phyloP scores from a whole-genome alignment of 352 stramenopile species.

The Globisporangium acanthophoron region DNA sequence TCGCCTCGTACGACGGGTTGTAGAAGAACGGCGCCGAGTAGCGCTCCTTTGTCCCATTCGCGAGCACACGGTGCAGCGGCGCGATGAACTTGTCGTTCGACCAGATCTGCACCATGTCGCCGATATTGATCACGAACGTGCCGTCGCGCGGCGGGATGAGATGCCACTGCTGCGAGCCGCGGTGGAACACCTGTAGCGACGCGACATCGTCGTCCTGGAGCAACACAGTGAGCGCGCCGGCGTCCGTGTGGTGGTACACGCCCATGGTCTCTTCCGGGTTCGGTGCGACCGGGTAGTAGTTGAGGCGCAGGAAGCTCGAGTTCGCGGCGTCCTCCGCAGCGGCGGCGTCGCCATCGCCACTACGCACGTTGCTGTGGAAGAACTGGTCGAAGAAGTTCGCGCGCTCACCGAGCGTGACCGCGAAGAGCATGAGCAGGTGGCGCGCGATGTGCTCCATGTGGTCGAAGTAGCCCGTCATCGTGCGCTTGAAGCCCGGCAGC shows the following conservation, averaged over 20 bases:
- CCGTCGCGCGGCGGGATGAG: constrained; percentile 26
- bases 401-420: constrained; percentile 24
- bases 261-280: constrained; percentile 27
- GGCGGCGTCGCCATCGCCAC: neutral
- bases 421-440: constrained; percentile 28
- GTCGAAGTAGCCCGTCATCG: constrained; percentile 27
- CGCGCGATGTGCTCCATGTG: constrained; percentile 27
- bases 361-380: constrained; percentile 12
- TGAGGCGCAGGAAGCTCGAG: constrained; percentile 89
- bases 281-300: constrained; percentile 79
- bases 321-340: constrained; percentile 78
- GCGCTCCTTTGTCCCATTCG: constrained; percentile 12
- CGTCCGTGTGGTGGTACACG: constrained; percentile 46
- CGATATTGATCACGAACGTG: constrained; percentile 58
- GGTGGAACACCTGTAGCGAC: constrained; percentile 44
- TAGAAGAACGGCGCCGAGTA: constrained; percentile 27
- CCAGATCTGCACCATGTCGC: constrained; percentile 48
- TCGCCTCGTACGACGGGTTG: constrained; percentile 27
- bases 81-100: constrained; percentile 41
- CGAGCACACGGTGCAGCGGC: constrained; percentile 40
- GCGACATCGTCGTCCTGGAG: constrained; percentile 38
- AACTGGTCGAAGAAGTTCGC: constrained; percentile 32
- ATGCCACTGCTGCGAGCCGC: constrained; percentile 25
- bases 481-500: constrained; percentile 54
- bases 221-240: constrained; percentile 39